Base-by-base conservation (phyloP, 2,329 filamentous ascomycete species). In the Fusarium virguliforme region DNA sequence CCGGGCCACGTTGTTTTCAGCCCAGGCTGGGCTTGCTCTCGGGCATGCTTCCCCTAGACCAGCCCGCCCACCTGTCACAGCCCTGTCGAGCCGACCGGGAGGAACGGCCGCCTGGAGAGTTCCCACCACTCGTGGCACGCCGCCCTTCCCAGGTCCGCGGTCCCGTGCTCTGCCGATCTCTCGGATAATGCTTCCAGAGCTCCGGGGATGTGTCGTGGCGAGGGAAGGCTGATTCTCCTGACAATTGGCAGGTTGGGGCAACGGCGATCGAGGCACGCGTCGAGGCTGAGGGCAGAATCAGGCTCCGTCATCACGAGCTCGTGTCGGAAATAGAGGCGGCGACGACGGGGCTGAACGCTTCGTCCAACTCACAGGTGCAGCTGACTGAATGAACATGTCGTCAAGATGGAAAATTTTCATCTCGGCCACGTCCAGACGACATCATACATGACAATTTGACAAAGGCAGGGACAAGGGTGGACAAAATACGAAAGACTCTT, bases 131-230 rank as follows among this genome's bases (percentile, higher is more conserved):
- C 61, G 63, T 68, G 56, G 60, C 60, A 60, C 35, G 46, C 60
- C 59, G 43, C 59, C 41, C 26, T 63, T 64, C 57, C 68, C 73
- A 70, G 54, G 62, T 57, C 73, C 71, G 73, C 64, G 64, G 68
- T 60, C 70, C 73, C 46, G 73, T 75, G 62, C 60, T 62, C 62
- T 72, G 74, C 74, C 72, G 74, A 75, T 75, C 74, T 64, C 64
- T 74, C 74, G 74, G 72, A 74, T 74, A 54, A 59, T 60, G 55
- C 62, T 68, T 63, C 64, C 57, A 60, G 69, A 51, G 66, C 70
- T 72, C 70, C 70, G 62, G 69, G 69, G 53, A 53, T 70, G 62
- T 55, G 48, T 58, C 57, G 65, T 66, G 65, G 68, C 69, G 65
- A 70, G 41, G 60, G 32, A 48, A 26, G 56, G 38, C 46, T 43